Evolutionary conservation across 1,139 yeast species (phyloP), one percentile per base, ranked within the genome.

Genomic region (Magnusiomyces suaveolens): DNA sequence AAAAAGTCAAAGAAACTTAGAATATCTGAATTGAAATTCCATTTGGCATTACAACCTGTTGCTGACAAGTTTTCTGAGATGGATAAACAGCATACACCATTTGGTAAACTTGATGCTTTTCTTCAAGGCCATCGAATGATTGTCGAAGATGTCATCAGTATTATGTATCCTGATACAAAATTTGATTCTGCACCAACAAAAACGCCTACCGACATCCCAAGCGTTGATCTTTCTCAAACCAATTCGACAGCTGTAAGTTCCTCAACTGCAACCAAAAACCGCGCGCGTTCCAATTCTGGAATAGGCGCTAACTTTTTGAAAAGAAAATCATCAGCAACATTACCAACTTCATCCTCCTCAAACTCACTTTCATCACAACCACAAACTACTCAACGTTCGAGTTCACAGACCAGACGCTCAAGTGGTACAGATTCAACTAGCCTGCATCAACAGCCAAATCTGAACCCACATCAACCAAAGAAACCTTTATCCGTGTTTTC

Each of bases 41-140:
- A 48, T 33, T 12, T 50, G 47, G 21, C 36, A 2, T 43, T 57
- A 26, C 33, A 47, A 16, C 64, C 63, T 10, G 65, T 66, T 1
- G 68, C 64, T 2, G 55, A 57, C 29, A 64, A 60, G 44, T 57
- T 66, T 46, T 58, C 53, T 24, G 58, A 59, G 25, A 65, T 65
- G 61, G 62, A 64, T 53, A 14, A 43, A 24, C 41, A 50, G 20
- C 43, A 50, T 14, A 49, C 51, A 2, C 51, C 51, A 8, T 20
- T 43, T 26, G 51, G 51, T 2, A 49, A 49, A 41, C 51, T 49
- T 18, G 20, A 24, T 25, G 46, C 46, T 1, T 49, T 39, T 41
- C 38, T 49, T 8, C 32, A 49, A 41, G 51, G 51, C 16, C 51
- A 49, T 29, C 23, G 25, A 25, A 24, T 49, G 29, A 39, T 49